Evolutionary conservation across 1,139 yeast species (phyloP), one percentile per base, ranked within the genome.

Genomic region (Kodamaea anthophila): DNA sequence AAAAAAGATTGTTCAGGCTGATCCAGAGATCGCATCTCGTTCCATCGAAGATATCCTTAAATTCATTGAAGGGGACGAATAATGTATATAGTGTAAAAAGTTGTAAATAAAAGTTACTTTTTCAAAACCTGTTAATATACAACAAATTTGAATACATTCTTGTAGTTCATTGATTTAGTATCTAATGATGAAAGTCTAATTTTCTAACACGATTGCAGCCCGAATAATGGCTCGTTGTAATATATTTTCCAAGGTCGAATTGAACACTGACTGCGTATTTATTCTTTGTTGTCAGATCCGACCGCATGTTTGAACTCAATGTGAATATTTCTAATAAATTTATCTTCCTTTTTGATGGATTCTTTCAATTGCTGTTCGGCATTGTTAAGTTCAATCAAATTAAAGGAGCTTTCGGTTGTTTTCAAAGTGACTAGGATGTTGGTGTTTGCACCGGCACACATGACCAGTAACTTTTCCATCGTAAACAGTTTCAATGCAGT

Each of bases 401-500:
- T 40, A 31, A 48, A 43, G n/a, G 45, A 33, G 8, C 37, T 35
- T 9, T 37, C 25, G 3, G 30, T 18, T 4, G 58, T 50, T 2
- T 38, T 30, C 26, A 58, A 40, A 1, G 58, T 51, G 12, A 60
- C 30, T 32, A 51, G 51, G n/a, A 61, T 42, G 38, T 60, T 64
- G 8, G 69, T 58, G 37, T 79, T 78, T 23, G 91, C 86, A n/a
- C 93, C 93, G 2, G 86, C 75, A 1, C 82, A 69, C 44, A 81
- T 55, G 10, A 82, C 66, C 3, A 73, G 58, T 38, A 83, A 51
- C 29, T 73, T 67, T 15, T 60, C 60, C 24, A 81, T 46, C 39
- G 52, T 45, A 32, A 60, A 55, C 15, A 43, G 40, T 13, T 41
- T 43, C 14, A 36, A 31, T 7, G 38, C 41, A 4, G 35, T 32